These are phyloP conservation scores for Penicillium janthinellum DNA, from an alignment of 2,329 filamentous ascomycete genomes.

Conservation along the genomic window DNA sequence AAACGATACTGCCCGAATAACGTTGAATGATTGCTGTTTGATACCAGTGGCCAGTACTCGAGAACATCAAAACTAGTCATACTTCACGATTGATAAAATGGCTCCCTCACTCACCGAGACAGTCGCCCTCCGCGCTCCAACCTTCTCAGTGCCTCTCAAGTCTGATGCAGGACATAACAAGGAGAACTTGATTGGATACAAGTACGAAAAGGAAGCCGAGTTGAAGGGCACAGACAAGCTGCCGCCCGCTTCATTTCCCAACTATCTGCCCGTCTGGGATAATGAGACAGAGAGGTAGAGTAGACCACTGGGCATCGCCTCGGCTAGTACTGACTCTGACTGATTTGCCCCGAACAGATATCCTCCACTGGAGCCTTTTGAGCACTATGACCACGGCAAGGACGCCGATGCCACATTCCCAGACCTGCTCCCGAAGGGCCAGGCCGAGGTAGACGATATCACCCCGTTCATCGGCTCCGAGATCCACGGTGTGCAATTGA, in stretches of 20 bases:
- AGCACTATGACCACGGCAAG: slow-evolving; percentile 74
- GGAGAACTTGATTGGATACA: slow-evolving; percentile 39
- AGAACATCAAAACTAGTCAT: not conserved
- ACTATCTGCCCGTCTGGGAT: slow-evolving; percentile 75
- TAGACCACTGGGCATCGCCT: too few species aligned
- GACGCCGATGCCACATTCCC: slow-evolving; percentile 70
- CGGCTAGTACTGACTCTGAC: not conserved
- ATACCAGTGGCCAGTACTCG: not conserved
- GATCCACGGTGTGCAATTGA: slow-evolving; percentile 70
- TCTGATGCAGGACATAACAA: slow-evolving; percentile 39
- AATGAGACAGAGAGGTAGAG: slow-evolving; percentile 49
- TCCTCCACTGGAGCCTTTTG: slow-evolving; percentile 67
- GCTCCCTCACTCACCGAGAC: slow-evolving; percentile 39
- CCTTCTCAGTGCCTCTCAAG: slow-evolving; percentile 28
- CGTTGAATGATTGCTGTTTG: not conserved
- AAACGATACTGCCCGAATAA: not conserved
- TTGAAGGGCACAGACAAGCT: slow-evolving; percentile 56
- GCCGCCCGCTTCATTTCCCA: slow-evolving; percentile 63
- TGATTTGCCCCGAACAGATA: slow-evolving; percentile 41
- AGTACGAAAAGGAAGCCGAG: slow-evolving; percentile 53
- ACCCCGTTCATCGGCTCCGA: slow-evolving; percentile 76
- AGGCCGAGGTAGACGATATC: slow-evolving; percentile 57
- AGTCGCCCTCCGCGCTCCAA: slow-evolving; percentile 30
- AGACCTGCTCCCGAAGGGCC: slow-evolving; percentile 61
- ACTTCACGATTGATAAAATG: slow-evolving; percentile 25